Base-by-base conservation (phyloP, 2,329 filamentous ascomycete genomes). In the Sporothrix phasma region DNA sequence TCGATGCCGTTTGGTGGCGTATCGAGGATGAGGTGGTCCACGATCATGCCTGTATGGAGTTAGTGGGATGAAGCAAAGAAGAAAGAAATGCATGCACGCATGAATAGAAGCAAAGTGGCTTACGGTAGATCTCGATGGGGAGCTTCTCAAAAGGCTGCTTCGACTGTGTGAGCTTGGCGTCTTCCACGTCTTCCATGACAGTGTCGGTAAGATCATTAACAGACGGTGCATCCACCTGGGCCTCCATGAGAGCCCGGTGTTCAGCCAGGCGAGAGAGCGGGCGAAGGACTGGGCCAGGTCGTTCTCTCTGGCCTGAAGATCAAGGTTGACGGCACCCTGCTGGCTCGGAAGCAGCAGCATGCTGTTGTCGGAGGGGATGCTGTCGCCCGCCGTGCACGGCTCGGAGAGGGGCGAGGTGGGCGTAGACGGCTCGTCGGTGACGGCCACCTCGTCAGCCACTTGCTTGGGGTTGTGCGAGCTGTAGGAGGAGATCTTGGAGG, bases 1-100 rank as follows among this genome's bases (percentile, higher is more conserved):
- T 88, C 85, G 69, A 90, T 82, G 63, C 88, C 88, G 73, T 91
- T 89, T n/a, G 86, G 84, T 5, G 76, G 89, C 13, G 90, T 81
- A 73, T 93, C 89, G 64, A 89, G 77, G 34, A 88, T 86, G 62
- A 93, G 80, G 60, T 89, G 80, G 67, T 88, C 87, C 71, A 93
- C 88, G 67, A 93, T 90, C 71, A 84, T 77, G 70, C 85, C 89
- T 90, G 19, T 4, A 7, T 37, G n/a, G 5, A 8, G 51, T 54
- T 54, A 54, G 69, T 5, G n/a, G 31, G 3, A 6, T 15, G 8
- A 31, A 39, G 5, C 3, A 22, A 58, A 37, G 53, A 22, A 47
- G 17, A 59, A 67, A 13, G 1, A 3, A 10, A 2, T 37, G 2
- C 3, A 34, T 37, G 7, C 13, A 11, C 34, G 10, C n/a, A n/a